Percentiles rank a stretch among this genome's conserved stretches.
These are phyloP conservation scores for Monosporascus sp. DNA, from an alignment of 2,329 filamentous ascomycete genomes.

Conservation along the genomic window DNA sequence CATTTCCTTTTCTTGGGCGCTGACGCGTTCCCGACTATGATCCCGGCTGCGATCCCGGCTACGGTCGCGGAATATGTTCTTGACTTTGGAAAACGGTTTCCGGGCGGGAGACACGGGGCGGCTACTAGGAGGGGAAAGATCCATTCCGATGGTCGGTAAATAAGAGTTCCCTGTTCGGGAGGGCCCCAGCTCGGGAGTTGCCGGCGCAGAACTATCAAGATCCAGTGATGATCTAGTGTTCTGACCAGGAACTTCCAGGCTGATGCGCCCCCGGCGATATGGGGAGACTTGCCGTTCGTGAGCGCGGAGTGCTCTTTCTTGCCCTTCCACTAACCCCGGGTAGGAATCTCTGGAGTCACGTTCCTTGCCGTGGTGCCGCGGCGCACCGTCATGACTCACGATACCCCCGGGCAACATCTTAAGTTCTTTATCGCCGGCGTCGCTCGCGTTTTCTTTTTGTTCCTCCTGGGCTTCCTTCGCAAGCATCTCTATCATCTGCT, in stretches of 20 bases:
- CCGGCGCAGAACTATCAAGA: slow-evolving; percentile 39
- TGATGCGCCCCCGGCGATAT: slow-evolving; percentile 31
- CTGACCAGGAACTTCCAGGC: slow-evolving; percentile 43
- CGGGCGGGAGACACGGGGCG: slow-evolving; percentile 58
- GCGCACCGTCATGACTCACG: slow-evolving; percentile 20
- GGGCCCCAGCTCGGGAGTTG: slow-evolving; percentile 47
- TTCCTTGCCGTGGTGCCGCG: slow-evolving; percentile 6
- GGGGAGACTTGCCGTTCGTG: slow-evolving; percentile 21
- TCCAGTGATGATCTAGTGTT: slow-evolving; percentile 36
- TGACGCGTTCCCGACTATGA: slow-evolving; percentile 40
- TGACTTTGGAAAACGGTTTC: slow-evolving; percentile 52
- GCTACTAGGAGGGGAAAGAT: slow-evolving; percentile 58
- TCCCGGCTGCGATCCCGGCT: slow-evolving; percentile 40
- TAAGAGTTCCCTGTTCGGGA: slow-evolving; percentile 39
- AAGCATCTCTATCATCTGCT: slow-evolving; percentile 58
- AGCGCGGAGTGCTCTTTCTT: slow-evolving; percentile 11
- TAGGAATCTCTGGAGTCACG: slow-evolving; percentile 13
- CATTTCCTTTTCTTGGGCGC: slow-evolving; percentile 17
- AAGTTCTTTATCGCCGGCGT: slow-evolving; percentile 26
- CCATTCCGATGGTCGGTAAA: slow-evolving; percentile 55
- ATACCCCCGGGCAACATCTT: slow-evolving; percentile 27
- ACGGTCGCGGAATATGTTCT: slow-evolving; percentile 50
- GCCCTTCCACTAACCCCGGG: slow-evolving; percentile 12
- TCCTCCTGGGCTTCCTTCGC: slow-evolving; percentile 45
- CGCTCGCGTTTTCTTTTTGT: slow-evolving; percentile 26